These are phyloP conservation scores for Huiozyma sinensis DNA, from an alignment of 805 yeast species.

Conservation along the genomic window DNA sequence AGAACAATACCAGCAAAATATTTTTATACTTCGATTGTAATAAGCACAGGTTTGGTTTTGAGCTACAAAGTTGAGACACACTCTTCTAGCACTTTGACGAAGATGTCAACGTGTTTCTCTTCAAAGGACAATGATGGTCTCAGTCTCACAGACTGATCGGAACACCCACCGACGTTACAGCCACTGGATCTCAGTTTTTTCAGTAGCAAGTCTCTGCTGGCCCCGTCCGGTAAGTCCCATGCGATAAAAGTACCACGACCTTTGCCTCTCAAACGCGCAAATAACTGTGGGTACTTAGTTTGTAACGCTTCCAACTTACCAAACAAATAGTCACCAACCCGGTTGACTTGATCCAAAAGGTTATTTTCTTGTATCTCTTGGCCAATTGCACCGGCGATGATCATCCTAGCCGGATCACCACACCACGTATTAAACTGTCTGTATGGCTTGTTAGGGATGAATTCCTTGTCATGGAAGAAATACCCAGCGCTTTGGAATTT, in stretches of 20 bases:
- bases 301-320: conserved; percentile 30
- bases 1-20: too few species aligned
- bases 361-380: conserved; percentile 42
- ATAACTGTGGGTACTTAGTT: conserved; percentile 31
- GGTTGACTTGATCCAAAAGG: conserved; percentile 37
- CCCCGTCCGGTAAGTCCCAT: conserved; percentile 41
- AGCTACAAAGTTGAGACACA: conserved; percentile 20
- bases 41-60: not conserved
- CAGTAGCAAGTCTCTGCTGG: conserved; percentile 38
- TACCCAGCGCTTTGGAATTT: conserved; percentile 68
- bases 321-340: conserved; percentile 47
- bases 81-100: conserved; percentile 33
- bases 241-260: conserved; percentile 57
- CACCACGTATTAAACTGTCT: conserved; percentile 75
- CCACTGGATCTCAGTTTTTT: conserved; percentile 39
- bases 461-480: conserved; percentile 47
- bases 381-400: conserved; percentile 50
- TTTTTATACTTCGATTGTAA: too few species aligned
- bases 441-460: conserved; percentile 51
- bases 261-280: conserved; percentile 50
- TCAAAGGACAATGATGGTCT: conserved; percentile 58
- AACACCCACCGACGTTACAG: conserved; percentile 60
- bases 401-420: conserved; percentile 62
- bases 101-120: conserved; percentile 48
- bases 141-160: conserved; percentile 46